Evolutionary conservation across 1,284 basidiomycete species (phyloP).

Genomic region (Coriolopsis trogii): DNA sequence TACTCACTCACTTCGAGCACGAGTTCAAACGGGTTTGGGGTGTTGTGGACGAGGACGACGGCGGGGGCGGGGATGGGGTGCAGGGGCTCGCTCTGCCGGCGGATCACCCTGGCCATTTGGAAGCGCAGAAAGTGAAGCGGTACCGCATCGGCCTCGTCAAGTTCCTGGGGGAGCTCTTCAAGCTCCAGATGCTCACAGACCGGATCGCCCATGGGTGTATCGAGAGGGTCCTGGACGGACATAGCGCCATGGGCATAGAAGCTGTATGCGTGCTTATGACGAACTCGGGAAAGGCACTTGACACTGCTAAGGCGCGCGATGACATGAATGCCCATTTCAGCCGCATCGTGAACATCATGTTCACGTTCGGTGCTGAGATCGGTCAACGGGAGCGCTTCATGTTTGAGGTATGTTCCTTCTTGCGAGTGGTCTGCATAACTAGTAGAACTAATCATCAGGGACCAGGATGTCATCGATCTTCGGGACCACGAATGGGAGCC

Average conservation of each 20-base stretch:
- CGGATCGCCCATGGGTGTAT: slow-evolving; percentile 88
- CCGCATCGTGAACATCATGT: slow-evolving; percentile 83
- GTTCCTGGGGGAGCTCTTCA: slow-evolving; percentile 98
- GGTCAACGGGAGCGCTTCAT: slow-evolving; percentile 91
- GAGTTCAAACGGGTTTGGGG: too few species aligned
- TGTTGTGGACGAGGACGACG: too few species aligned
- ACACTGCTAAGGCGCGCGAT: slow-evolving; percentile 77
- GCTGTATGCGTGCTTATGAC: slow-evolving; percentile 89
- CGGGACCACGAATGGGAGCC: slow-evolving; percentile 52
- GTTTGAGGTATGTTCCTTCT: slow-evolving; percentile 72
- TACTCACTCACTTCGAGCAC: too few species aligned
- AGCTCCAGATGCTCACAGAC: slow-evolving; percentile 65
- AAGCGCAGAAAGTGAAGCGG: too few species aligned
- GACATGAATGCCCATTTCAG: slow-evolving; percentile 94
- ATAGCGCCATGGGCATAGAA: slow-evolving; percentile 97
- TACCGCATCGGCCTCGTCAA: slow-evolving; percentile 95
- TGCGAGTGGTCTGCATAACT: background rate
- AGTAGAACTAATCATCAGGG: background rate
- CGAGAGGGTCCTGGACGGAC: slow-evolving; percentile 89
- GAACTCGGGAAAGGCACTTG: slow-evolving; percentile 85
- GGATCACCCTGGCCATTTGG: too few species aligned
- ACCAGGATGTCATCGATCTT: slow-evolving; percentile 77
- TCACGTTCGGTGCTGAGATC: slow-evolving; percentile 73
- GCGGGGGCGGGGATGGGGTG: too few species aligned
- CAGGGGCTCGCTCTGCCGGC: too few species aligned